Base-by-base conservation (phyloP, 768 basidiomycete species). In the Stropharia rugosoannulata region DNA sequence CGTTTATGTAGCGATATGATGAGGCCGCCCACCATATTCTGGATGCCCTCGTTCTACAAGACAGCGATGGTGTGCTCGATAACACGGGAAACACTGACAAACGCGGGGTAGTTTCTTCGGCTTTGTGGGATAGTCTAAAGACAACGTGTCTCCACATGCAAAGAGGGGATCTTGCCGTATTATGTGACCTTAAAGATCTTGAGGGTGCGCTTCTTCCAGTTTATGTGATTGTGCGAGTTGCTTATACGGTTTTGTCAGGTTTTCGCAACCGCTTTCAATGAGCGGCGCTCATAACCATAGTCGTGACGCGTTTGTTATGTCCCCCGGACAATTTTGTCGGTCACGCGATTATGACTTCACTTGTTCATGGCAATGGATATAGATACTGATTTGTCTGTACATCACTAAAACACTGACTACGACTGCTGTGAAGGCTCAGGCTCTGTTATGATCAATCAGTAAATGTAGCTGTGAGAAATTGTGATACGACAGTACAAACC, bases 101-200 rank as follows among this genome's bases (percentile, higher is more conserved):
- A 40, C 85, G 87, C 39, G 90, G 89, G 7, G 84, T 95, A 44
- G 88, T 86, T 2, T 87, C 89, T 22, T 80, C 79, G 15, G 80
- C 88, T 2, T 72, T 98, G 39, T 98, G 96, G 96, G 90, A 93
- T 49, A 91, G 88, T 64, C 72, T 98, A 60, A 86, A 86, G 71
- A 91, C 86, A 39, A 85, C 87, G 37, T 92, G 91, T 67, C 64
- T 93, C 67, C 86, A 94, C 65, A 78, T 96, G 74, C 85, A 89
- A 57, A 75, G 93, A 52, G 71, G 80, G 4, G 95, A 96, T 68
- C 73, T 96, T 39, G 87, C 89, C 19, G 75, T 78, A 9, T 71
- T 91, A 40, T 95, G 93, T 66, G 87, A 90, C 57, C 67, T 67
- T 41, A 81, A 79, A 58, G 86, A 97, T 70, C 75, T 96, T 4